Percentiles rank a stretch among this genome's conserved stretches.
phyloP scores from a whole-genome alignment of 2,329 filamentous ascomycete genomes.

The Microsporum ferrugineum region DNA sequence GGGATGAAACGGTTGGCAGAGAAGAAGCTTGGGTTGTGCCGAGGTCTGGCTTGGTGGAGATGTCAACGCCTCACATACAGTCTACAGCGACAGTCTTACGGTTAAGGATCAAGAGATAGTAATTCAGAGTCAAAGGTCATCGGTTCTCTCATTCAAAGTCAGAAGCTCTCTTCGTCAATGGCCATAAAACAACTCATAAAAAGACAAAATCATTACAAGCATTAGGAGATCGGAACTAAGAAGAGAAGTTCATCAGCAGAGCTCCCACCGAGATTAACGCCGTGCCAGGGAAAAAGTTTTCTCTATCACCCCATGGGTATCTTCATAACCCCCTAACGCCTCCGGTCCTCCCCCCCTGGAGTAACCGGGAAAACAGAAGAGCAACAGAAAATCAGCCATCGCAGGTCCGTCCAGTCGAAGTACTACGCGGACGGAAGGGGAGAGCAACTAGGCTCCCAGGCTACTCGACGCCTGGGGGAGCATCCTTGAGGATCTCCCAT shows the following conservation, averaged over 20 bases:
- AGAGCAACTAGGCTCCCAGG: background rate
- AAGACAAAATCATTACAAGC: background rate
- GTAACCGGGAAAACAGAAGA: background rate
- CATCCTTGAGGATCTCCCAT: conserved; percentile 38
- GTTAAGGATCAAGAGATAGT: background rate
- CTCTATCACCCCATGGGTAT: conserved; percentile 1
- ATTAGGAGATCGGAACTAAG: background rate
- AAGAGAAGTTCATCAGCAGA: background rate
- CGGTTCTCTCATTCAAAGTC: background rate
- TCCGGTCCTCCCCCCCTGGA: background rate
- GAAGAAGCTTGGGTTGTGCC: background rate
- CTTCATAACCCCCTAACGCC: conserved; percentile 1
- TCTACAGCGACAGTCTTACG: background rate
- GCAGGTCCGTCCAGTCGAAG: background rate
- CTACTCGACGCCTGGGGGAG: conserved; percentile 12
- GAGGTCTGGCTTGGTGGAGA: background rate
- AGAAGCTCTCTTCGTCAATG: background rate
- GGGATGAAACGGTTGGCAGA: background rate
- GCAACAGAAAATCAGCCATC: background rate
- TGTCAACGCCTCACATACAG: too few relatives aligned
- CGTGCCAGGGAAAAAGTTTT: background rate
- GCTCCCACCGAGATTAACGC: background rate
- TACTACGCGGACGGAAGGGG: background rate
- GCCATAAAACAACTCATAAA: background rate
- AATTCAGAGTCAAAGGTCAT: background rate